Conservation (phyloP, 83 land plant species). For the Diphasiastrum complanatum region DNA sequence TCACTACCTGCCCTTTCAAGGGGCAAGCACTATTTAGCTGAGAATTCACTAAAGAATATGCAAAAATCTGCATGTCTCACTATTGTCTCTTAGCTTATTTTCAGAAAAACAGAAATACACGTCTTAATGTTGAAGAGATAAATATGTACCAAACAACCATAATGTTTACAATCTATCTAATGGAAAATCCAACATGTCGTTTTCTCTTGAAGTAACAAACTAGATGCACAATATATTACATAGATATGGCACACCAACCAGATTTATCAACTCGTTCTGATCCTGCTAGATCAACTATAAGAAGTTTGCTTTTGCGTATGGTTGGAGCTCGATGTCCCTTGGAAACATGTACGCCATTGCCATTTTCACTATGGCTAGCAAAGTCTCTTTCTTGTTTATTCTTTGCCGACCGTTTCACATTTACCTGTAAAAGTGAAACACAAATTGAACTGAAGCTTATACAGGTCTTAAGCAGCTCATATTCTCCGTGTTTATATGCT, state of each 20-base stretch:
- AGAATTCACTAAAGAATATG: not conserved
- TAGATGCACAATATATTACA: not conserved
- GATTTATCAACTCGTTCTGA: slow-evolving; percentile 42
- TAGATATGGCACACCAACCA: slow-evolving; percentile 20
- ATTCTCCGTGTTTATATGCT: no score
- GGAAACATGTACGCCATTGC: slow-evolving; percentile 15
- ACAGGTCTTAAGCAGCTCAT: no score
- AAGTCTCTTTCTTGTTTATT: slow-evolving; percentile 25
- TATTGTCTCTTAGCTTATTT: not conserved
- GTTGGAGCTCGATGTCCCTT: slow-evolving; percentile 30
- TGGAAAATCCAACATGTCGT: not conserved
- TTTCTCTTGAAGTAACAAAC: not conserved
- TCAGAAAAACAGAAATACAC: no score
- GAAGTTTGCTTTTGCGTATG: slow-evolving; percentile 35
- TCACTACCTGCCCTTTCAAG: slow-evolving; percentile 21
- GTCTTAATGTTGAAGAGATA: no score
- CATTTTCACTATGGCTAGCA: slow-evolving; percentile 30
- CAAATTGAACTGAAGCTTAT: not conserved
- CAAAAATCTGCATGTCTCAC: not conserved
- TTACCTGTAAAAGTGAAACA: slow-evolving; percentile 18
- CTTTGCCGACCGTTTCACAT: slow-evolving; percentile 31
- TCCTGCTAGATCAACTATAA: slow-evolving; percentile 41
- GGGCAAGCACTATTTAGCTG: not conserved
- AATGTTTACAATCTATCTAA: no score
- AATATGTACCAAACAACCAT: no score